Base-by-base conservation (phyloP, 2,329 filamentous ascomycete genomes). In the Knufia fluminis region DNA sequence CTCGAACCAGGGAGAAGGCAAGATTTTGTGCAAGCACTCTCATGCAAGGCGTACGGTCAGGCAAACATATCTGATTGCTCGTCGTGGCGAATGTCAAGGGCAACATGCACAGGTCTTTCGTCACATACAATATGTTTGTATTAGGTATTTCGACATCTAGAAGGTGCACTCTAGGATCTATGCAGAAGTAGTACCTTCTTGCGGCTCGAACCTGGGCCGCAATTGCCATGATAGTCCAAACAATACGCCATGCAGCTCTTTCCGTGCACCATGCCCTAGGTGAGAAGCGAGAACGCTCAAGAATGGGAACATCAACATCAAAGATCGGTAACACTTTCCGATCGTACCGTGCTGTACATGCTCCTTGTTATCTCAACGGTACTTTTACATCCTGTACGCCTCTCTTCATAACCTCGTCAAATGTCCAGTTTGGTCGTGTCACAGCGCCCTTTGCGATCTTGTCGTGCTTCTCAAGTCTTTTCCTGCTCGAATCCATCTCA, bases 371-470 rank as follows among this genome's bases (percentile, higher is more conserved):
- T 66, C 80, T 76, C 63, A 94, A 71, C 44, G 81, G 79, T 48
- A 76, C 61, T 71, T 92, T 88, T 60, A 83, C 78, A 66, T 94
- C 87, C 59, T 84, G 77, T 19, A 83, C 85, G 54, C 86, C 86
- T 47, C 77, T 73, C 57, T 78, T 79, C 56, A 94, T 74, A 48
- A 92, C 80, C 56, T 87, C 84, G 56, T 86, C 78, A 16, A 90
- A 67, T 54, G 75, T 76, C 90, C 90, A 96, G 58, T 90, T 75
- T 9, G 90, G 90, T 48, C 86, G 79, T 35, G 67, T 73, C 46
- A 79, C 60, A n/a, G 67, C 62, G 2, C 67, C 63, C 53, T 71
- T 69, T 32, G 53, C 53, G 17, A 58, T 53, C 47, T 58, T 59
- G 60, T 74, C 75, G 49, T 76, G 72, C 41, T 66, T 64, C 57